These are phyloP conservation scores for Isoetes taiwanensis DNA, from an alignment of 75 land plant genomes.

Conservation along the genomic window DNA sequence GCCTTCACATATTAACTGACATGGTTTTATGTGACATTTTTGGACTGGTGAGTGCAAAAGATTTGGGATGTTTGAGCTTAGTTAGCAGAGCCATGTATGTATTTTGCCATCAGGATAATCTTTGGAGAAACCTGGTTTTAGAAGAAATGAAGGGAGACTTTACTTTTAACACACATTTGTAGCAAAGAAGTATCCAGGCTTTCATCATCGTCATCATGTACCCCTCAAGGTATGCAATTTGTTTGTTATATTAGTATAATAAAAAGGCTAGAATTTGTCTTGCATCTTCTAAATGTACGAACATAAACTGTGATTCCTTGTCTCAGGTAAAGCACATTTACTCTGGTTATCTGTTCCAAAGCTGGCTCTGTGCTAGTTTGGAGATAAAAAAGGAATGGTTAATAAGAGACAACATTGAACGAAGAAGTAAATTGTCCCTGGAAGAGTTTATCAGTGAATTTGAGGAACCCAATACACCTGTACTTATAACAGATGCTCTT, in stretches of 20 bases:
- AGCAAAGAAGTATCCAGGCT: constrained; percentile 11
- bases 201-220: background rate
- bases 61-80: constrained; percentile 41
- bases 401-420: constrained; percentile 48
- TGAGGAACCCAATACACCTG: constrained; percentile 84
- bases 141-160: constrained; percentile 33
- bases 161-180: constrained; percentile 43
- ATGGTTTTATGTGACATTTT: constrained; percentile 56
- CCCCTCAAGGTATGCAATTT: constrained; percentile 16
- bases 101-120: constrained; percentile 62
- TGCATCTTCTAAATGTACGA: no score
- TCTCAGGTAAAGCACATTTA: constrained; percentile 62
- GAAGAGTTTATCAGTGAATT: constrained; percentile 59
- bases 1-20: constrained; percentile 39
- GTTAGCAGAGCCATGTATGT: constrained; percentile 77
- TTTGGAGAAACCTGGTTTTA: constrained; percentile 76
- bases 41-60: constrained; percentile 34
- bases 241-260: background rate
- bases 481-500: constrained; percentile 51
- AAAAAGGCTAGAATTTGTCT: background rate
- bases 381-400: constrained; percentile 86
- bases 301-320: no score
- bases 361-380: constrained; percentile 92
- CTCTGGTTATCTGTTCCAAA: constrained; percentile 91
- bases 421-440: constrained; percentile 44